Evolutionary conservation across 2,329 filamentous ascomycete species (phyloP).

Genomic region (Herpotrichia juniperi): DNA sequence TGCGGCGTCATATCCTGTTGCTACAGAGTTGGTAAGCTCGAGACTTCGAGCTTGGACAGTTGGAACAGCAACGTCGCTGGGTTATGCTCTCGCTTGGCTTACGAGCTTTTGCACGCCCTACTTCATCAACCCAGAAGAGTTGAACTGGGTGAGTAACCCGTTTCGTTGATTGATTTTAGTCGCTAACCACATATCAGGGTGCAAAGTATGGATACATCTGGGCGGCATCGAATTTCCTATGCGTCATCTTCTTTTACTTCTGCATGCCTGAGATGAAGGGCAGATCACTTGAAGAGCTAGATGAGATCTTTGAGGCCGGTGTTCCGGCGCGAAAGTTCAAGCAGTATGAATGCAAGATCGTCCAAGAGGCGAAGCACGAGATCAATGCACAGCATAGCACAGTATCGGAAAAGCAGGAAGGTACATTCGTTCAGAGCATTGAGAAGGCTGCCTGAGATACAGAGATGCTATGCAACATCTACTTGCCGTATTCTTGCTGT

Average conservation of each 20-base stretch:
- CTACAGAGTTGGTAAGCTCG: constrained; percentile 38
- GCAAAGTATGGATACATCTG: constrained; percentile 31
- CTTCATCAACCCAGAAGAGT: constrained; percentile 46
- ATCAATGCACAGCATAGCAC: constrained; percentile 3
- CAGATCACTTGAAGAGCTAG: constrained; percentile 32
- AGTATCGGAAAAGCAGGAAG: background rate
- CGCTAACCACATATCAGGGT: constrained; percentile 17
- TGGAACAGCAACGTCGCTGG: constrained; percentile 39
- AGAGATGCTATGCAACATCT: background rate
- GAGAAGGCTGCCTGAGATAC: background rate
- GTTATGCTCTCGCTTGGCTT: constrained; percentile 45
- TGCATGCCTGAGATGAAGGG: constrained; percentile 61
- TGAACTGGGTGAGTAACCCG: constrained; percentile 42
- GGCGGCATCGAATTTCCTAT: constrained; percentile 45
- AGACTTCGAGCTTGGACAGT: constrained; percentile 44
- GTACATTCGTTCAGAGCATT: background rate
- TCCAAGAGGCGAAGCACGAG: constrained; percentile 25
- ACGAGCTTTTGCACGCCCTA: constrained; percentile 46
- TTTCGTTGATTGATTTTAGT: no score
- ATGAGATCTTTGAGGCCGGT: constrained; percentile 33
- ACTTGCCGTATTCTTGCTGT: background rate
- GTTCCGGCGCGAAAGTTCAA: constrained; percentile 28
- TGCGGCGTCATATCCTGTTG: constrained; percentile 38
- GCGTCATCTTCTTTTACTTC: constrained; percentile 63
- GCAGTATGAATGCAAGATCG: constrained; percentile 26